These are phyloP conservation scores for Stentor roeselii DNA, from an alignment of 73 alveolate genomes.

Conservation along the genomic window DNA sequence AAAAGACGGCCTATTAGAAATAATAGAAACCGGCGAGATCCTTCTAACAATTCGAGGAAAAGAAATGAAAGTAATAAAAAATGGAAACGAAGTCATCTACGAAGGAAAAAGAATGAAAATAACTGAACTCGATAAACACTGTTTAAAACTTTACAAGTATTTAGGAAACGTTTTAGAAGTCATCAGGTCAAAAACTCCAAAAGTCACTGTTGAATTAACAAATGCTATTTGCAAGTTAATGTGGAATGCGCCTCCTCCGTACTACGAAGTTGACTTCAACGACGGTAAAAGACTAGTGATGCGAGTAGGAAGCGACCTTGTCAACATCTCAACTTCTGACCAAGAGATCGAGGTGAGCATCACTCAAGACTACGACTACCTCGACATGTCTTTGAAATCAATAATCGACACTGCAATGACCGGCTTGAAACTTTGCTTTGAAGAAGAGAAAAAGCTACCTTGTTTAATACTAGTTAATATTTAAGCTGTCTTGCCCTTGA, in stretches of 20 bases:
- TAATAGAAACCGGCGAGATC: neutral
- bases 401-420: neutral
- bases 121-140: neutral
- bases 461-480: neutral
- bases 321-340: neutral
- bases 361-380: neutral
- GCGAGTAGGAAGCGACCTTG: neutral
- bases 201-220: neutral
- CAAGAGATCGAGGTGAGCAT: neutral
- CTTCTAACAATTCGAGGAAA: neutral
- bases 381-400: neutral
- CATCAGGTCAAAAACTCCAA: slow-evolving; percentile 29
- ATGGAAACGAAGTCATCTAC: neutral
- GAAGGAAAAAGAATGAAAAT: neutral
- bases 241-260: slow-evolving; percentile 26
- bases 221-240: slow-evolving; percentile 27
- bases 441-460: slow-evolving; percentile 7
- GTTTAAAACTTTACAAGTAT: slow-evolving; percentile 12
- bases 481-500: no score
- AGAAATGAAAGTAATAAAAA: neutral
- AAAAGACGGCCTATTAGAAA: neutral
- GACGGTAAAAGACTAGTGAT: neutral
- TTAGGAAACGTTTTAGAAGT: slow-evolving; percentile 5
- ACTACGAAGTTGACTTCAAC: slow-evolving; percentile 25
- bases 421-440: slow-evolving; percentile 10